Base-by-base conservation (phyloP, 2,329 filamentous ascomycete species). In the Colletotrichum nymphaeae region DNA sequence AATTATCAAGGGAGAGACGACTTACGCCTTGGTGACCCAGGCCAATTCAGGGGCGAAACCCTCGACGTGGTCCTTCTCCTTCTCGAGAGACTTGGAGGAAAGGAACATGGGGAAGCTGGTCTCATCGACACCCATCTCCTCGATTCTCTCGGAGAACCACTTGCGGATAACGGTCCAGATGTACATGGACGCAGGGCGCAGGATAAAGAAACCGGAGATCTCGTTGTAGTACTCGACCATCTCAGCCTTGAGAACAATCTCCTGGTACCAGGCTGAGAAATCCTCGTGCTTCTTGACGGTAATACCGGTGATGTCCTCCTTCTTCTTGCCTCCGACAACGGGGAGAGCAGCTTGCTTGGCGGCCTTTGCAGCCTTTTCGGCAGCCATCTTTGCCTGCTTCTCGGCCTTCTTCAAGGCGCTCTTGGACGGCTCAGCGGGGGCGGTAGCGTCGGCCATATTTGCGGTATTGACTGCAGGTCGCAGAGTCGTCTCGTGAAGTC, bases 81-180 rank as follows among this genome's bases (percentile, higher is more conserved):
- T 90, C 81, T 91, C 89, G 76, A 99, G 86, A 53, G 97, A 97
- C 85, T 97, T 97, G 80, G 94, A 88, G 22, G 95, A 97, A 76
- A 99, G 91, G 85, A 98, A 99, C 83, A 99, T 93, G 74, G 97
- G 97, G 84, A 99, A 99, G 83, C 95, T 98, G 81, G 94, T 94
- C 87, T 99, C 97, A 83, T 97, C 94, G 69, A 98, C 96, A 69
- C 95, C 95, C 88, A 98, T 90, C 63, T 89, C 91, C 88, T 97
- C 95, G 82, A 98, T 99, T 78, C 92, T 90, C 77, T 87, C 86
- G 78, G 90, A 88, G 83, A 93, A 93, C 90, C 90, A 93, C 78
- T 90, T 89, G 78, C 90, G 88, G 75, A 93, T 92, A 35, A 86
- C 85, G 79, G 87, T 89, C 91, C 91, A 93, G 78, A 92, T 89